Evolutionary conservation across 148 eudicot genomes (phyloP).

Genomic region (Vaccinium macrocarpon): DNA sequence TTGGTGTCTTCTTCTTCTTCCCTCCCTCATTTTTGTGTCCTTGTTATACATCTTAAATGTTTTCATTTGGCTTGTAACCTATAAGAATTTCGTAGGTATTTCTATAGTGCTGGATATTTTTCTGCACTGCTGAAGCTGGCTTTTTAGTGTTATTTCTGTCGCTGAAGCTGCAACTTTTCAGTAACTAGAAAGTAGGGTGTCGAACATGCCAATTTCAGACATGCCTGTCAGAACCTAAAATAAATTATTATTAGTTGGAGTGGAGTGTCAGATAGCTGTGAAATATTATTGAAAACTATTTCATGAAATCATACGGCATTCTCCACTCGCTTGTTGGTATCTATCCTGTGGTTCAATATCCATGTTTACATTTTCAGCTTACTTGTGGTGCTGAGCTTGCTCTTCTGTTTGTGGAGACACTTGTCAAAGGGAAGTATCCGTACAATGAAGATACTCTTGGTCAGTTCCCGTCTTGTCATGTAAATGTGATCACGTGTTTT

Average conservation of each 20-base stretch:
- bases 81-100: background rate
- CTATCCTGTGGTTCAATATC: conserved; percentile 1
- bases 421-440: conserved; percentile 74
- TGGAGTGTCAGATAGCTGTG: background rate
- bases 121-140: background rate
- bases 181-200: conserved; percentile 1
- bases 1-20: background rate
- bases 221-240: background rate
- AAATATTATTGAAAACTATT: background rate
- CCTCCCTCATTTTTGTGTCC: too few species aligned
- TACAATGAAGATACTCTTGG: conserved; percentile 61
- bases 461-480: conserved; percentile 34
- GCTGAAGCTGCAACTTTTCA: background rate
- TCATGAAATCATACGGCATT: background rate
- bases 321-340: background rate
- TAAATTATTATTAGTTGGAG: background rate
- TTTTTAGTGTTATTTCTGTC: conserved; percentile 5
- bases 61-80: background rate
- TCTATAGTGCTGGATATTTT: background rate
- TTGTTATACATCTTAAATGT: background rate
- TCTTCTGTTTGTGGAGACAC: conserved; percentile 66
- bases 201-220: background rate
- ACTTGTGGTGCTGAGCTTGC: conserved; percentile 98
- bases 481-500: background rate
- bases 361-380: conserved; percentile 40